Evolutionary conservation across 257 asterid species (phyloP), one percentile per base, ranked within the genome.

Genomic region (Penstemon davidsonii): DNA sequence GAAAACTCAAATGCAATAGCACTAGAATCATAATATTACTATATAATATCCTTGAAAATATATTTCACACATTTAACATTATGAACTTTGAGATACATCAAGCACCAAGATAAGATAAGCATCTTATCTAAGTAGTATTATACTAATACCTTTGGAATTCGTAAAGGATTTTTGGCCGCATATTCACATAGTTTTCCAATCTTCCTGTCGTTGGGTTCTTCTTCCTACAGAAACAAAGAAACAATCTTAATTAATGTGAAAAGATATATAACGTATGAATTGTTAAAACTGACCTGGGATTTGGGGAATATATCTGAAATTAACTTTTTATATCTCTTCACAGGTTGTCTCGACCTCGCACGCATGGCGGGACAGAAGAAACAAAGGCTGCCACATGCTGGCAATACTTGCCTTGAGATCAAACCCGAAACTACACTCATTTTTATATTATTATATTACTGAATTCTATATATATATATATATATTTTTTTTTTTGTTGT

Each of bases 311-410:
- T 91, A 67, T 94, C 99, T 0, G 99, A 69, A 52, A 94, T 88
- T 88, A 94, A 76, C 85, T 94, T 89, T 95, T 94, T 94, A 83
- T 94, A 94, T 80, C 99, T 84, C 88, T 91, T 94, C 60, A 94
- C 99, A 6, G 99, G 99, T 83, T 94, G 99, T 81, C 97, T 82
- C 19, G 99, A 94, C 90, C 99, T 86, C 3, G 97, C 84, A 19
- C 99, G 76, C 82, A 94, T 62, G 18, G 88, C 89, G 5, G 99
- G 99, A 79, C 99, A 94, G 72, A 88, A 91, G 86, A 88, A 88
- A 79, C 99, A 94, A 59, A 94, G 89, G 82, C 75, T 83, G 55
- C 88, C 99, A 75, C 97, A 91, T 59, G 88, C 97, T 49, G 99
- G 99, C 83, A 88, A 74, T 7, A 94, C 84, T 85, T 94, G 99